Evolutionary conservation across 2,329 filamentous ascomycete genomes (phyloP).

Genomic region (Colletotrichum tropicale): DNA sequence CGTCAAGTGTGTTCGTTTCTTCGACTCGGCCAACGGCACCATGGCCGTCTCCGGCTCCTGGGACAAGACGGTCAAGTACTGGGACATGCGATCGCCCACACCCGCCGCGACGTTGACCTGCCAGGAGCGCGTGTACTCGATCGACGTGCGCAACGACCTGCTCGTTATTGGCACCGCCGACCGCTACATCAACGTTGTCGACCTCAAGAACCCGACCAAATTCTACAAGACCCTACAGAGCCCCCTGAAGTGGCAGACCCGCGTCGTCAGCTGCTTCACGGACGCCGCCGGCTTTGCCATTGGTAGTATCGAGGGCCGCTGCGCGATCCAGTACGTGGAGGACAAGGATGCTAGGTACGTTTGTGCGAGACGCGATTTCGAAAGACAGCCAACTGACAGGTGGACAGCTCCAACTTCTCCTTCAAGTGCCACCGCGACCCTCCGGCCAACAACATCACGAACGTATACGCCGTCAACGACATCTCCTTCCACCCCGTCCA

Average conservation of each 20-base stretch:
- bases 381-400: background rate
- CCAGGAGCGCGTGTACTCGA: constrained; percentile 84
- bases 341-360: constrained; percentile 83
- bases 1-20: constrained; percentile 79
- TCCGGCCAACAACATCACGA: constrained; percentile 75
- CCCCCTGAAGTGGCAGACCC: constrained; percentile 97
- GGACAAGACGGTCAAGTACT: constrained; percentile 92
- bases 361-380: background rate
- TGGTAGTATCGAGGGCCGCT: constrained; percentile 94
- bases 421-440: constrained; percentile 98
- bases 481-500: constrained; percentile 97
- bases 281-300: constrained; percentile 93
- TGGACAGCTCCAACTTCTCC: constrained; percentile 86
- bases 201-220: constrained; percentile 84
- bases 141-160: constrained; percentile 89
- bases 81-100: constrained; percentile 74
- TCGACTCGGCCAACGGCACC: constrained; percentile 72
- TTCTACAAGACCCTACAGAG: constrained; percentile 98
- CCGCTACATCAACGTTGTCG: constrained; percentile 93
- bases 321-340: constrained; percentile 97
- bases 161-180: constrained; percentile 93
- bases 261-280: constrained; percentile 92
- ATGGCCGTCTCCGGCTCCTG: constrained; percentile 93
- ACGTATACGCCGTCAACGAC: constrained; percentile 94
- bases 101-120: constrained; percentile 69